Evolutionary conservation across 257 asterid species (phyloP), one percentile per base, ranked within the genome.

Genomic region (Penstemon eatonii): DNA sequence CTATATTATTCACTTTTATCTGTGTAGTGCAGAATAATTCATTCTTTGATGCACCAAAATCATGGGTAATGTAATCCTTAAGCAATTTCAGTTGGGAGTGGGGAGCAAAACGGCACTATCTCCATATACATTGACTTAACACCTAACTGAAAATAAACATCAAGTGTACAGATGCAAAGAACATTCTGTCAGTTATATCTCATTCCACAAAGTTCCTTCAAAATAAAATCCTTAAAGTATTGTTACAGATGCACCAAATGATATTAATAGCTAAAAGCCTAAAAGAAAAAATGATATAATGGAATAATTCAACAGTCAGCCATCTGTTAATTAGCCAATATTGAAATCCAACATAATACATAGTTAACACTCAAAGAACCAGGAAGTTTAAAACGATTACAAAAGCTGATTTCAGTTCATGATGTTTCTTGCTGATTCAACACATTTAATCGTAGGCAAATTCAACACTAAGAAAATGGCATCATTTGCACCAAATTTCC

Each of bases 21-120:
- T 25, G 33, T 25, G 33, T 25, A 25, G 62, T 66, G 69, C 65
- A 70, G 69, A 56, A 72, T 66, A 76, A 42, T 70, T 54, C 47
- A 8, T n/a, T 42, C 67, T 33, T 55, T 53, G 45, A 56, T 71
- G 65, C 79, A 66, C 65, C 42, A 60, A 67, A 63, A 67, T 56
- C 46, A 71, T 59, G 60, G 25, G 68, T 15, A 73, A 60, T 11
- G 57, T 72, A 59, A 51, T 44, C 65, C 38, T 9, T 53, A 63
- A 51, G 63, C 37, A 58, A 58, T 52, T 77, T 38, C 69, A 70
- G 56, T 47, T 33, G 6, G 18, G 63, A 42, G 45, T 33, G 55
- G n/a, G 18, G 49, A 45, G 39, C 59, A 44, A 55, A 50, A 72
- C 68, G 65, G 13, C 56, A 72, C 54, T 50, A 15, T 65, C 12